Conservation (phyloP, 306 rosid species). For the Comarum palustre region DNA sequence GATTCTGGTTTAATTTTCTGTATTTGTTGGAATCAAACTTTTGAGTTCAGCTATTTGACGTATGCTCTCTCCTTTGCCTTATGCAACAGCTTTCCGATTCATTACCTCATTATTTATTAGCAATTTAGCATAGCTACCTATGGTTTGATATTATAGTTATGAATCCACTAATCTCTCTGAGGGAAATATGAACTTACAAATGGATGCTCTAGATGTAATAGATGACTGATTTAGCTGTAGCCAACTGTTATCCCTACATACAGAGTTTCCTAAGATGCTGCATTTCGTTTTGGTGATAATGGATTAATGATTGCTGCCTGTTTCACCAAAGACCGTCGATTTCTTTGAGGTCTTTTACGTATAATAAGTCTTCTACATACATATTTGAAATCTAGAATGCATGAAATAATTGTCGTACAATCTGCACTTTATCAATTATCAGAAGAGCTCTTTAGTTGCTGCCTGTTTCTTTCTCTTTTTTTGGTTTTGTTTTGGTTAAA, state of each 20-base stretch:
- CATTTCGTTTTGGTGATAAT: background rate
- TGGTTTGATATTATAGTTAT: background rate
- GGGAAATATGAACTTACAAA: background rate
- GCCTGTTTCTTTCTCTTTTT: background rate
- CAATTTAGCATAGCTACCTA: background rate
- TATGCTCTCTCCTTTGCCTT: background rate
- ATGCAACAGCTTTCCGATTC: background rate
- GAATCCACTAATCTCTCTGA: background rate
- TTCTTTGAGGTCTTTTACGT: background rate
- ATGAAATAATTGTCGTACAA: background rate
- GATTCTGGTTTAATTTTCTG: background rate
- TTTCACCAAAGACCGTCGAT: background rate
- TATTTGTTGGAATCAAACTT: background rate
- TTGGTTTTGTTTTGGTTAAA: background rate
- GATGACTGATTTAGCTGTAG: background rate
- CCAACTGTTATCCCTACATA: background rate
- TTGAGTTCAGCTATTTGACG: background rate
- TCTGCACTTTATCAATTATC: background rate
- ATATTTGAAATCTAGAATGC: too few species aligned
- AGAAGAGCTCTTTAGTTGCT: background rate
- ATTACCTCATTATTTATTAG: background rate
- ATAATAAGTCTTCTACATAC: background rate
- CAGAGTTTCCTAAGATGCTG: background rate
- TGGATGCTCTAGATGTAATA: background rate
- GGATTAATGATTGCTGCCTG: background rate